Conservation (phyloP, 2,329 filamentous ascomycete species). For the Uncinocarpus reesii region DNA sequence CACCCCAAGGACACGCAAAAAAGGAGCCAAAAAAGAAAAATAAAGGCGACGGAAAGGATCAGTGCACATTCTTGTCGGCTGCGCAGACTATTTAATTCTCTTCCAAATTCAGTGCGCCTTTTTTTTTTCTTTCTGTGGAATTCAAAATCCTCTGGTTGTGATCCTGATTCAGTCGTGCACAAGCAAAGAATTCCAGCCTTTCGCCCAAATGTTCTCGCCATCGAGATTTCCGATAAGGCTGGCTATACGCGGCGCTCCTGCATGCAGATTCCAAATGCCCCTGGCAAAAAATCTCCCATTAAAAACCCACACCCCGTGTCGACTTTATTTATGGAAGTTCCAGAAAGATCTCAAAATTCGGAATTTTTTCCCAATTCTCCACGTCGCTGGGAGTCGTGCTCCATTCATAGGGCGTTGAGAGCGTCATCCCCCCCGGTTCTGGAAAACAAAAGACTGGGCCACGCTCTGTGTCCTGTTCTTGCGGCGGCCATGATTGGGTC, state of each 20-base stretch:
- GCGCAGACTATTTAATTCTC: no score
- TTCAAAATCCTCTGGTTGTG: no score
- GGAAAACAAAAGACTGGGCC: no score
- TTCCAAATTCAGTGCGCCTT: neutral
- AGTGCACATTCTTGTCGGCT: neutral
- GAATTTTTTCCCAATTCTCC: neutral
- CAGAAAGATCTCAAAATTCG: neutral
- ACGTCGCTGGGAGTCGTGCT: neutral
- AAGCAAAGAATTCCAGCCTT: neutral
- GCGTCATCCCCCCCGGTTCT: no score
- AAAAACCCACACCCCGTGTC: neutral
- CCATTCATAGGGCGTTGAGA: neutral
- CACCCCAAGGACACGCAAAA: neutral
- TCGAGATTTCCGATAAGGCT: constrained; percentile 3
- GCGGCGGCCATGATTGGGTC: no score
- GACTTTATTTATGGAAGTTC: constrained; percentile 5
- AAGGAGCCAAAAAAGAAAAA: neutral
- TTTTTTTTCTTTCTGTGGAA: neutral
- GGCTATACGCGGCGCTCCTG: constrained; percentile 6
- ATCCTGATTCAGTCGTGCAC: neutral
- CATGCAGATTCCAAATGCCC: neutral
- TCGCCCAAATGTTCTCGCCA: neutral
- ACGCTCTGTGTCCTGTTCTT: no score
- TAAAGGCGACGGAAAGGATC: no score
- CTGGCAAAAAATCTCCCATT: neutral